phyloP scores from a whole-genome alignment of 768 basidiomycete species.

The Rhodotorula kratochvilovae region DNA sequence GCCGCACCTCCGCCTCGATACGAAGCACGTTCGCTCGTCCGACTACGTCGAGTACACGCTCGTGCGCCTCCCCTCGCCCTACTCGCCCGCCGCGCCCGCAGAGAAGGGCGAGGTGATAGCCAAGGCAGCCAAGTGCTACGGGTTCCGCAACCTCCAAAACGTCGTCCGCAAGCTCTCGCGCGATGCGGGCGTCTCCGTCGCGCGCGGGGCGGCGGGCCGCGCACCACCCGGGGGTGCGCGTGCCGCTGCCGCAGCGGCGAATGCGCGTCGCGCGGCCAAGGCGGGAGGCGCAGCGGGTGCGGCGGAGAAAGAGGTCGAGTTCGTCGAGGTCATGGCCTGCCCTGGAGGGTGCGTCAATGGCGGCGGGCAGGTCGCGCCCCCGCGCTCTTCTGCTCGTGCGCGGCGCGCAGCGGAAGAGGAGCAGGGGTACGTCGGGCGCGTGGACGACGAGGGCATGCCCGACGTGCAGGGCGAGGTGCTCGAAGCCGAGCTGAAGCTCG shows the following conservation, averaged over 20 bases:
- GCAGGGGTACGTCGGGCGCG: conserved; percentile 6
- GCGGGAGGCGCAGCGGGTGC: not conserved
- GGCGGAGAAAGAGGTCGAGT: conserved; percentile 61
- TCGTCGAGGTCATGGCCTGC: conserved; percentile 98
- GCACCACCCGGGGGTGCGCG: conserved; percentile 39
- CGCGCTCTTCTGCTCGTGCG: conserved; percentile 23
- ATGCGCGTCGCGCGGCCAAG: conserved; percentile 18
- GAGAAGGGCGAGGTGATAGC: conserved; percentile 54
- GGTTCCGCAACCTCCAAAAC: conserved; percentile 95
- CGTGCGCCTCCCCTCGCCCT: conserved; percentile 10
- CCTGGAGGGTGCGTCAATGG: conserved; percentile 96
- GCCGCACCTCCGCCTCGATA: conserved; percentile 35
- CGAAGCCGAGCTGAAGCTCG: conserved; percentile 35
- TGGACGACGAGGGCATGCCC: conserved; percentile 43
- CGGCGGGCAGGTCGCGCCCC: conserved; percentile 69
- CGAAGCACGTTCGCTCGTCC: conserved; percentile 46
- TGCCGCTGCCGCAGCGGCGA: conserved; percentile 5
- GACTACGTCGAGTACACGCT: conserved; percentile 47
- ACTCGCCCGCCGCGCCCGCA: not conserved
- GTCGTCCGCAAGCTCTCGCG: conserved; percentile 88
- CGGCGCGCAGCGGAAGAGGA: conserved; percentile 4
- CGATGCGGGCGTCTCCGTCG: conserved; percentile 69
- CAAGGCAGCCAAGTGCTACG: conserved; percentile 91
- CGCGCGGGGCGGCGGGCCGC: conserved; percentile 63
- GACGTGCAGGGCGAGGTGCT: conserved; percentile 22